These are phyloP conservation scores for Ceratocystis papillata DNA, from an alignment of 2,329 filamentous ascomycete species.

Conservation along the genomic window DNA sequence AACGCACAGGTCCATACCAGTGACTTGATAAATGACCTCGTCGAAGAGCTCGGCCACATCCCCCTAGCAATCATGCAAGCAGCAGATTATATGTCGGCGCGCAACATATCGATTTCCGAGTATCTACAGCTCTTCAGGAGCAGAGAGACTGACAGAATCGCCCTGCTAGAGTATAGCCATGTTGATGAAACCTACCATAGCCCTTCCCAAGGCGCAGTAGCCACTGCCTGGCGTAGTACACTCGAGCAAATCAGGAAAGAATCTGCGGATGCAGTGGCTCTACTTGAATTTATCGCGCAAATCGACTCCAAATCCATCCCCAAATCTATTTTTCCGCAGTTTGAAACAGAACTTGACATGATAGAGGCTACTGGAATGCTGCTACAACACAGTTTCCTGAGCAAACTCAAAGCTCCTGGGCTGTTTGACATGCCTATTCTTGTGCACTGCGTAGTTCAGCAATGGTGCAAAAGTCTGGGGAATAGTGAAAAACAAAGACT, in stretches of 20 bases:
- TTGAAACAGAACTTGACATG: not conserved
- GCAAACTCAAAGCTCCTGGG: not conserved
- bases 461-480: not conserved
- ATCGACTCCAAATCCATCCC: not conserved
- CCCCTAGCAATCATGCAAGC: slow-evolving; percentile 26
- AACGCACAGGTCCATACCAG: not conserved
- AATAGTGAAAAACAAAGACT: too few relatives aligned
- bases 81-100: slow-evolving; percentile 24
- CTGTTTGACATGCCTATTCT: not conserved
- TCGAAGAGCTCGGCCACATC: slow-evolving; percentile 16
- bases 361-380: not conserved
- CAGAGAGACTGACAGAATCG: not conserved
- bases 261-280: not conserved
- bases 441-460: not conserved
- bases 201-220: not conserved
- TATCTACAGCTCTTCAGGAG: not conserved
- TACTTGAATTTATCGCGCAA: not conserved
- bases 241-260: not conserved
- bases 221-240: not conserved
- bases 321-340: not conserved
- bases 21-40: not conserved
- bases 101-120: not conserved
- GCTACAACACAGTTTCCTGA: not conserved
- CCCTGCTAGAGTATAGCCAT: not conserved
- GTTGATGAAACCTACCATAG: not conserved